Conservation (phyloP, 164 flowering plant species). For the Hamamelis virginiana region DNA sequence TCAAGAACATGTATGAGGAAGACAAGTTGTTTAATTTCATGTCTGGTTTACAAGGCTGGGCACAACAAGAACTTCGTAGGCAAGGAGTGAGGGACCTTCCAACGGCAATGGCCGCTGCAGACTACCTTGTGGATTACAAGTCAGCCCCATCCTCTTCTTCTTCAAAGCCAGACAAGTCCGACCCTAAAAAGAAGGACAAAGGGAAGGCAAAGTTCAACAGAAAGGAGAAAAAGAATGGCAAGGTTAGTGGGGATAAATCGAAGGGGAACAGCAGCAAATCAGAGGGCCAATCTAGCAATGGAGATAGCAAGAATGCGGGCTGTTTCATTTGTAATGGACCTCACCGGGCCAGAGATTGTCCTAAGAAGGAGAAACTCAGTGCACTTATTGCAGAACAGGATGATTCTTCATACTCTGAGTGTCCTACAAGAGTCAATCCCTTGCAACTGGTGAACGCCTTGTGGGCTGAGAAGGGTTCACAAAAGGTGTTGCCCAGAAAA, state of each 20-base stretch:
- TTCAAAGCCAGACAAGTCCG: not conserved
- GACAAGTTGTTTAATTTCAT: too few relatives aligned
- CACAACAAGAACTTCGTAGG: not conserved
- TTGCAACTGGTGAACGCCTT: not conserved
- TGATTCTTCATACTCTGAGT: not conserved
- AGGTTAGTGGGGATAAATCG: not conserved
- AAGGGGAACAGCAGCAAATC: not conserved
- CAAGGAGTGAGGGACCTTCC: not conserved
- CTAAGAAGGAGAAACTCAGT: not conserved
- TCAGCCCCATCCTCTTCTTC: too few relatives aligned
- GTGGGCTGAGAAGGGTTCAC: not conserved
- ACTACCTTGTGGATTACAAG: not conserved
- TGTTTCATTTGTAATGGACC: conserved; percentile 6
- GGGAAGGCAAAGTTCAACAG: not conserved
- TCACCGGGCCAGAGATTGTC: conserved; percentile 1
- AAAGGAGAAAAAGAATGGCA: not conserved
- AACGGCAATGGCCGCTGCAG: not conserved
- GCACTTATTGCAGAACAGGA: not conserved
- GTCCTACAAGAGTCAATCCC: not conserved
- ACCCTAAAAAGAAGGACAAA: not conserved
- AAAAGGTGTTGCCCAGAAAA: too few relatives aligned
- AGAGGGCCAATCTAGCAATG: not conserved
- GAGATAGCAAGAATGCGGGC: not conserved
- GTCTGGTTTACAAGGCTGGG: conserved; percentile 1
- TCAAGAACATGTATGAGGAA: too few relatives aligned